Evolutionary conservation across 345 rosid species (phyloP), one percentile per base, ranked within the genome.

Genomic region (Salix viminalis): DNA sequence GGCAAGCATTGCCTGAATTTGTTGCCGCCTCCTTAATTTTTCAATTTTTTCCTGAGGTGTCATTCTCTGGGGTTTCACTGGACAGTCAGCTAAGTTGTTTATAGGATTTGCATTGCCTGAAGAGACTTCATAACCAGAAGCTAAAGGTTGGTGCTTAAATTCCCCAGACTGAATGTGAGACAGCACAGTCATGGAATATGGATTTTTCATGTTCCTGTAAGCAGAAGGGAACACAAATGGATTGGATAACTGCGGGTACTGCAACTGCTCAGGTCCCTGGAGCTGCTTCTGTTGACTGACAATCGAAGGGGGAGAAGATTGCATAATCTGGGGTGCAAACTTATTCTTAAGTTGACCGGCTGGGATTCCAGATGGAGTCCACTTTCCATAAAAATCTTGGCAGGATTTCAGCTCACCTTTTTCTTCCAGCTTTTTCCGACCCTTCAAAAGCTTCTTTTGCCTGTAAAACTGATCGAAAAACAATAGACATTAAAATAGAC

Each of bases 1-100:
- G 74, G 99, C 99, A 85, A 92, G 90, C 90, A 96, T 81, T 76
- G 99, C 99, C 84, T 88, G 99, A 92, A 93, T 91, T 83, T 96
- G 97, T 87, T 96, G 99, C 75, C 91, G 87, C 67, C 97, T 86
- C 87, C 94, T 87, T 73, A 96, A 82, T 72, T 96, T 96, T 84
- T 94, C 97, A 71, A 94, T 88, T 84, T 94, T 96, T 84, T 94
- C 99, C 77, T 85, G 94, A 23, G 99, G 98, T 15, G 97, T 94
- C 99, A 96, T 93, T 34, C 83, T 87, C 82, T 83, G 89, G 85
- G 87, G 77, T 67, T 86, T 87, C 61, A 71, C 83, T 71, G 83
- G 72, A 78, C 84, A 76, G 73, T 86, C 83, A 28, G 76, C 73
- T 34, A 81, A 83, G 82, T 83, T 86, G 75, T 83, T 89, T 50